Conservation (phyloP, 257 asterid species). For the Przewalskia tangutica region DNA sequence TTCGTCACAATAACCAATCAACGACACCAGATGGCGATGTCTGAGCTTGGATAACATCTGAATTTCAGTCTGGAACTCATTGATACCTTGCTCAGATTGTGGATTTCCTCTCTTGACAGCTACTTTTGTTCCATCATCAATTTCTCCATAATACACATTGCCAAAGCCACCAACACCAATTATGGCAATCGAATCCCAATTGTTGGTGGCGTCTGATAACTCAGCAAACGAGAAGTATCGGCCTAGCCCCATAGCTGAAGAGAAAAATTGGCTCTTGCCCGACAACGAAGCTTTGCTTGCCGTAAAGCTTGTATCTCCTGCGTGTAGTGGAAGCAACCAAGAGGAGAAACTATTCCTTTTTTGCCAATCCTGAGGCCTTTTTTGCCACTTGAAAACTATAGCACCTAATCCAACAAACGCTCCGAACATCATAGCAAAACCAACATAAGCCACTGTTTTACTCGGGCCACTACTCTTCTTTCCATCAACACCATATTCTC, state of each 20-base stretch:
- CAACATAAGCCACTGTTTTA: constrained; percentile 70
- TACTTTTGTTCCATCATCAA: constrained; percentile 64
- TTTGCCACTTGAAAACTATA: constrained; percentile 89
- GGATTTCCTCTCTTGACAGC: constrained; percentile 92
- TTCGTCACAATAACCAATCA: constrained; percentile 88
- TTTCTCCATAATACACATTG: constrained; percentile 57
- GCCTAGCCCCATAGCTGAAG: constrained; percentile 39
- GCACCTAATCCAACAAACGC: constrained; percentile 84
- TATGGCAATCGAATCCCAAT: constrained; percentile 56
- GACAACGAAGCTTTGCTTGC: constrained; percentile 31
- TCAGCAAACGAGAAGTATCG: constrained; percentile 39
- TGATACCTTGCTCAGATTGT: constrained; percentile 86
- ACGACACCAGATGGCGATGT: constrained; percentile 81
- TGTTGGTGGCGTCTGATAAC: constrained; percentile 62
- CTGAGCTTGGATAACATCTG: constrained; percentile 84
- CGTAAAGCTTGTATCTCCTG: constrained; percentile 44
- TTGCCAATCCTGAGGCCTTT: constrained; percentile 88
- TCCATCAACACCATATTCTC: constrained; percentile 34
- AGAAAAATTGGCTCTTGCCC: constrained; percentile 40
- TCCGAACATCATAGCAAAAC: constrained; percentile 95
- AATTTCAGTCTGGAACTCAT: constrained; percentile 87
- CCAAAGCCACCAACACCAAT: constrained; percentile 93
- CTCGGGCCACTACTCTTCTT: constrained; percentile 11
- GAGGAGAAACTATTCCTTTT: constrained; percentile 75
- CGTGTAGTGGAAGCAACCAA: constrained; percentile 71